These are phyloP conservation scores for Neofusicoccum sp. DNA, from an alignment of 2,329 filamentous ascomycete genomes.

Conservation along the genomic window DNA sequence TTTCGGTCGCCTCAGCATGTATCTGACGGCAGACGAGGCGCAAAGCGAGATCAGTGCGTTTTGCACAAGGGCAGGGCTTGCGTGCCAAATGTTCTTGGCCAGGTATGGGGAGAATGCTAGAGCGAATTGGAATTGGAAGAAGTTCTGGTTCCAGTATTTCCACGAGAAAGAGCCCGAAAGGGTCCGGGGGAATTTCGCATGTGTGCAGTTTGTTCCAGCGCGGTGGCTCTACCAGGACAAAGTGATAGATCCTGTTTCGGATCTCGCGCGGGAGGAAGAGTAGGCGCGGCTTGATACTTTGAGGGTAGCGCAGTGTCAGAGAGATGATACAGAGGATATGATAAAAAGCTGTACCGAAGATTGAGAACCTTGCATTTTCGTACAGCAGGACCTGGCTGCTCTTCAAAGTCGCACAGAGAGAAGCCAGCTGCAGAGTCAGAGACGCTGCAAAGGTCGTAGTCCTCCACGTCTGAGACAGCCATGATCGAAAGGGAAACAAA, in stretches of 20 bases:
- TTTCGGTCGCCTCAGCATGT: not conserved
- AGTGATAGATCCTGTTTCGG: not conserved
- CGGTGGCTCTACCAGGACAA: not conserved
- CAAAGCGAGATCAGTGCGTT: not conserved
- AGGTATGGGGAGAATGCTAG: not conserved
- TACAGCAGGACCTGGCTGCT: no score
- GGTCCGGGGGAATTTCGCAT: not conserved
- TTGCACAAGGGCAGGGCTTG: not conserved
- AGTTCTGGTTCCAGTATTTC: not conserved
- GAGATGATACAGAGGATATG: no score
- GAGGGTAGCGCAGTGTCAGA: not conserved
- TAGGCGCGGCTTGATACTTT: not conserved
- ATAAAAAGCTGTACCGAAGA: not conserved
- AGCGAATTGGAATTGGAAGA: not conserved
- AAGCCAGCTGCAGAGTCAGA: not conserved
- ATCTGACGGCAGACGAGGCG: not conserved
- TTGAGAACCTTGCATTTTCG: not conserved
- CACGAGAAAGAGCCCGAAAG: no score
- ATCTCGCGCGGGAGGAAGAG: not conserved
- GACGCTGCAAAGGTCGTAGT: not conserved
- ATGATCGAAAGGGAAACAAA: not conserved
- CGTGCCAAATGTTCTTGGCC: not conserved
- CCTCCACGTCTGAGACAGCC: not conserved
- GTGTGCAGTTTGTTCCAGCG: not conserved
- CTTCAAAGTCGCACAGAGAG: not conserved